Conservation (phyloP, 306 rosid genomes). For the Morella rubra region DNA sequence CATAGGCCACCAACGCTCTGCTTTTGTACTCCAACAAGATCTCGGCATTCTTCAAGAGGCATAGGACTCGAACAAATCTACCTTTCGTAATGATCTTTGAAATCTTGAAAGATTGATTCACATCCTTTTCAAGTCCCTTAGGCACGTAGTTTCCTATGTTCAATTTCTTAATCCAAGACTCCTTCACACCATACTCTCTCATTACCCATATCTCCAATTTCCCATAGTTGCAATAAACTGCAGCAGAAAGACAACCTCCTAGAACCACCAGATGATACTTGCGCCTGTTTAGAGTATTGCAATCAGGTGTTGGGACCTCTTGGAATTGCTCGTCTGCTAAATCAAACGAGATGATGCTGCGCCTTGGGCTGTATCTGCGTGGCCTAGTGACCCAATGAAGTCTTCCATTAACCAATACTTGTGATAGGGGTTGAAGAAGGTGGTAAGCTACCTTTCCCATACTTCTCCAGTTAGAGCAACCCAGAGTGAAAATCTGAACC, state of each 20-base stretch:
- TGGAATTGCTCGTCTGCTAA: constrained; percentile 38
- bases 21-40: constrained; percentile 44
- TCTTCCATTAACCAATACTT: constrained; percentile 40
- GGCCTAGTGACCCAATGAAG: constrained; percentile 48
- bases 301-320: constrained; percentile 32
- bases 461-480: constrained; percentile 46
- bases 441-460: constrained; percentile 26
- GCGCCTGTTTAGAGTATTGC: constrained; percentile 17
- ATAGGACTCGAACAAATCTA: constrained; percentile 30
- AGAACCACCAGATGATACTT: constrained; percentile 36
- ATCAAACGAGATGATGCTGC: constrained; percentile 42
- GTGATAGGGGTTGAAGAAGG: constrained; percentile 33
- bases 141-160: constrained; percentile 33
- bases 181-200: constrained; percentile 40
- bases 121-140: constrained; percentile 25
- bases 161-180: constrained; percentile 38
- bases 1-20: constrained; percentile 38
- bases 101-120: constrained; percentile 15
- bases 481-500: constrained; percentile 32
- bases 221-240: constrained; percentile 21
- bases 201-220: constrained; percentile 51
- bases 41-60: constrained; percentile 32
- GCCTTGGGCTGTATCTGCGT: constrained; percentile 17
- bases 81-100: constrained; percentile 18
- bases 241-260: constrained; percentile 43